Evolutionary conservation across 2,329 filamentous ascomycete genomes (phyloP).

Genomic region (Ophiostoma montium): DNA sequence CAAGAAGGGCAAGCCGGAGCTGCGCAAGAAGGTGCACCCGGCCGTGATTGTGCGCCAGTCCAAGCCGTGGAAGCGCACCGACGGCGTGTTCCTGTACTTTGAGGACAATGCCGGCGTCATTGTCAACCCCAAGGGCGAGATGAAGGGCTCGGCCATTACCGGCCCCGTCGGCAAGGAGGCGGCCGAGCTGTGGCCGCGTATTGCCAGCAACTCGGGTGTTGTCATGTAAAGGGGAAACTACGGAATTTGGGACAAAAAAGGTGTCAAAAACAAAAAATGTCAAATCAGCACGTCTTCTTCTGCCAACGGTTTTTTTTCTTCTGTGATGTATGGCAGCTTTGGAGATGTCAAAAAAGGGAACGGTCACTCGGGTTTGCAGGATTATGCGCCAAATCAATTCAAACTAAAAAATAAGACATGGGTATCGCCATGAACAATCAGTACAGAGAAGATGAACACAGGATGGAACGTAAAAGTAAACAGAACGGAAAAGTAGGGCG

Average conservation of each 20-base stretch:
- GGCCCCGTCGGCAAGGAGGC: constrained; percentile 99
- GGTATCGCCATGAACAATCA: no score
- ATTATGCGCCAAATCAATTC: no score
- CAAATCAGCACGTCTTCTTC: no score
- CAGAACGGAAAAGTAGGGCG: no score
- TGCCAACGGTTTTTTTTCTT: no score
- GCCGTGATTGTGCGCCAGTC: constrained; percentile 64
- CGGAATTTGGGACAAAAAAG: constrained; percentile 8
- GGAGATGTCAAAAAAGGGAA: no score
- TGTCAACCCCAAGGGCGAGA: constrained; percentile 99
- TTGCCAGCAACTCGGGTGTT: constrained; percentile 98
- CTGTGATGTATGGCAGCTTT: background rate
- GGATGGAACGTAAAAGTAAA: no score
- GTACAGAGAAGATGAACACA: no score
- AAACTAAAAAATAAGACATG: no score
- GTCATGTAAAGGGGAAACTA: constrained; percentile 69
- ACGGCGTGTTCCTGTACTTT: constrained; percentile 99
- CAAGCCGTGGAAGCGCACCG: constrained; percentile 98
- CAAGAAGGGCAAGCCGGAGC: constrained; percentile 99
- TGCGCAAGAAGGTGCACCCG: constrained; percentile 99
- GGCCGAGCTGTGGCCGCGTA: constrained; percentile 99
- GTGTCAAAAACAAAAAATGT: constrained; percentile 10
- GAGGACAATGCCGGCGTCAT: constrained; percentile 99
- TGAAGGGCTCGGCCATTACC: constrained; percentile 99
- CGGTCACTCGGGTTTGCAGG: no score